Conservation (phyloP, 1,284 basidiomycete species). For the Heterobasidion occidentale region DNA sequence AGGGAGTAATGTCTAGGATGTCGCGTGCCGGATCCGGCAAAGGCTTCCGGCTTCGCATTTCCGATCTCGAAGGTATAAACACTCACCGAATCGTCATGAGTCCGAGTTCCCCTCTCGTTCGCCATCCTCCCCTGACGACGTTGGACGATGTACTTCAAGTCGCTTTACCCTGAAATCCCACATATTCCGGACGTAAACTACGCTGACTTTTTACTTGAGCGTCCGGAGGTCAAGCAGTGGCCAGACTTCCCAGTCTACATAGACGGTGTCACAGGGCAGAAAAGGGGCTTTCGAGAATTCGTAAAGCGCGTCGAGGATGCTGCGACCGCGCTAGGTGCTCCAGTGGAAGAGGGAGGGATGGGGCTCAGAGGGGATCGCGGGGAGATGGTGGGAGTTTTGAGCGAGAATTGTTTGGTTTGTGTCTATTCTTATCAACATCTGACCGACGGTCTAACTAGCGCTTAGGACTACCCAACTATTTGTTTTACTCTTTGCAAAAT, state of each 20-base stretch:
- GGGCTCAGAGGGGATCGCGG: constrained; percentile 36
- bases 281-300: constrained; percentile 39
- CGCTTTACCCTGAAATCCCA: background rate
- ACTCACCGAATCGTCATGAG: background rate
- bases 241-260: constrained; percentile 50
- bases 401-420: constrained; percentile 56
- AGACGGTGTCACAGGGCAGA: constrained; percentile 43
- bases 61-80: background rate
- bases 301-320: constrained; percentile 41
- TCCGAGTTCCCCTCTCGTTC: background rate
- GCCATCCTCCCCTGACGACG: background rate
- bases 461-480: constrained; percentile 57
- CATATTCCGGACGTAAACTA: constrained; percentile 33
- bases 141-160: background rate
- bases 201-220: constrained; percentile 46
- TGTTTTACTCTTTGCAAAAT: constrained; percentile 48
- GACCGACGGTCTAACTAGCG: background rate
- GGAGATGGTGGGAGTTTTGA: constrained; percentile 64
- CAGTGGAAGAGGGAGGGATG: constrained; percentile 42
- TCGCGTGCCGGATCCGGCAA: too few relatives aligned
- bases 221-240: constrained; percentile 42
- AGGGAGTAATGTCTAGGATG: too few relatives aligned
- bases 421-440: background rate
- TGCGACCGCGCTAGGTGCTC: constrained; percentile 46
- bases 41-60: too few relatives aligned